Evolutionary conservation across 2,329 filamentous ascomycete species (phyloP).

Genomic region (Penicillium crustosum): DNA sequence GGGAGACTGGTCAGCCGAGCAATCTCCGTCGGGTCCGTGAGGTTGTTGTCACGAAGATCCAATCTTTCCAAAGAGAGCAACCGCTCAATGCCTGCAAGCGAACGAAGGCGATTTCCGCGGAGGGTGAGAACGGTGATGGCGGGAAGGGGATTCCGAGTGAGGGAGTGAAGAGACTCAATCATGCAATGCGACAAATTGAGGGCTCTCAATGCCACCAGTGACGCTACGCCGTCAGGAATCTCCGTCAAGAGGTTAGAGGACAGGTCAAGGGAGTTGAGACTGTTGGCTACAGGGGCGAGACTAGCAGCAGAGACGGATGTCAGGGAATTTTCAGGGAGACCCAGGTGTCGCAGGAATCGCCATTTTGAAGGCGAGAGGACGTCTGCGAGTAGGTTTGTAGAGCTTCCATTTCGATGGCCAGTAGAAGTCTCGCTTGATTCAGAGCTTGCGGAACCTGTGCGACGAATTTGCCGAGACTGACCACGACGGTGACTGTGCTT

Average conservation of each 20-base stretch:
- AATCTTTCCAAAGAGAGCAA: conserved; percentile 84
- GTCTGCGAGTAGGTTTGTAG: conserved; percentile 72
- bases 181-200: conserved; percentile 95
- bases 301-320: conserved; percentile 75
- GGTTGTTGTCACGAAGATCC: conserved; percentile 84
- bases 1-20: conserved; percentile 87
- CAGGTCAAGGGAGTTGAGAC: conserved; percentile 85
- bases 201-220: conserved; percentile 81
- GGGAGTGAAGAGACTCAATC: conserved; percentile 89
- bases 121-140: conserved; percentile 93
- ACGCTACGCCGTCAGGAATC: conserved; percentile 86
- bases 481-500: conserved; percentile 67
- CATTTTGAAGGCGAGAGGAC: conserved; percentile 83
- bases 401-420: conserved; percentile 61
- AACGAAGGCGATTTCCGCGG: conserved; percentile 80
- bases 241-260: conserved; percentile 93
- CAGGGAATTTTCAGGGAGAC: conserved; percentile 85
- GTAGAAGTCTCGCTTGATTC: conserved; percentile 68
- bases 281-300: conserved; percentile 79
- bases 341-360: conserved; percentile 90
- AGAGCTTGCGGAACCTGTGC: conserved; percentile 90
- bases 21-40: conserved; percentile 88
- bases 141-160: conserved; percentile 78
- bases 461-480: conserved; percentile 70
- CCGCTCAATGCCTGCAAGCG: conserved; percentile 85